A percentile compares a stretch with the other conserved stretches of the same genome.
These are phyloP conservation scores for Austroboletus festivus DNA, from an alignment of 768 basidiomycete species.

Conservation along the genomic window DNA sequence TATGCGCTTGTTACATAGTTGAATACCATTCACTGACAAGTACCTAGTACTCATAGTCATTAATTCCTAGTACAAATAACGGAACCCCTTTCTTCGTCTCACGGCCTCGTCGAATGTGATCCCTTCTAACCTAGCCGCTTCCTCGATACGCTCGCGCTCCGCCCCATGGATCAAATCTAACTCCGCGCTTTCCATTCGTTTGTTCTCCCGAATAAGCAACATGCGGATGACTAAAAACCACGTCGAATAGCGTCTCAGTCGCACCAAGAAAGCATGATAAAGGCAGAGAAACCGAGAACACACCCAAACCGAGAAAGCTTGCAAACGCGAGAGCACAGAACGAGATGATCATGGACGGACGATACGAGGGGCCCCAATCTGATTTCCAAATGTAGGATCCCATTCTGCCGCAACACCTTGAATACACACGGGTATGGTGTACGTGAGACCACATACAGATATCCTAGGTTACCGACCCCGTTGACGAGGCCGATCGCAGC, in stretches of 20 bases:
- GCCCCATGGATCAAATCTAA: conserved; percentile 42
- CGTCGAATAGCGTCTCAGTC: background rate
- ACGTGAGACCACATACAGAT: conserved; percentile 41
- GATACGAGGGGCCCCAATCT: conserved; percentile 58
- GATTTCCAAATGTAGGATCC: conserved; percentile 63
- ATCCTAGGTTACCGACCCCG: conserved; percentile 56
- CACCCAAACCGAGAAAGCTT: conserved; percentile 36
- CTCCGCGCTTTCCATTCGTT: conserved; percentile 48
- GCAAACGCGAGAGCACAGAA: conserved; percentile 34
- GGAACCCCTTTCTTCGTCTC: conserved; percentile 53
- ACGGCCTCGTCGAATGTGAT: conserved; percentile 60
- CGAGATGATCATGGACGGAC: conserved; percentile 58
- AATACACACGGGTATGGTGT: background rate
- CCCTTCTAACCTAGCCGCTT: conserved; percentile 57
- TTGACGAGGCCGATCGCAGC: conserved; percentile 64
- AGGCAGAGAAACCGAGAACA: background rate
- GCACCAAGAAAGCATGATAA: background rate
- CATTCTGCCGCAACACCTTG: conserved; percentile 37
- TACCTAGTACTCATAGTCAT: too few relatives aligned
- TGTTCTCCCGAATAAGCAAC: conserved; percentile 48
- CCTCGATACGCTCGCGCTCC: conserved; percentile 48
- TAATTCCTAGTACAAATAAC: conserved; percentile 58
- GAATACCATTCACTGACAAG: too few relatives aligned
- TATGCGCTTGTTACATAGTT: too few relatives aligned
- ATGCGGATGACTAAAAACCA: conserved; percentile 36